These are phyloP conservation scores for Rhodamnia argentea DNA, from an alignment of 345 rosid species.

Conservation along the genomic window DNA sequence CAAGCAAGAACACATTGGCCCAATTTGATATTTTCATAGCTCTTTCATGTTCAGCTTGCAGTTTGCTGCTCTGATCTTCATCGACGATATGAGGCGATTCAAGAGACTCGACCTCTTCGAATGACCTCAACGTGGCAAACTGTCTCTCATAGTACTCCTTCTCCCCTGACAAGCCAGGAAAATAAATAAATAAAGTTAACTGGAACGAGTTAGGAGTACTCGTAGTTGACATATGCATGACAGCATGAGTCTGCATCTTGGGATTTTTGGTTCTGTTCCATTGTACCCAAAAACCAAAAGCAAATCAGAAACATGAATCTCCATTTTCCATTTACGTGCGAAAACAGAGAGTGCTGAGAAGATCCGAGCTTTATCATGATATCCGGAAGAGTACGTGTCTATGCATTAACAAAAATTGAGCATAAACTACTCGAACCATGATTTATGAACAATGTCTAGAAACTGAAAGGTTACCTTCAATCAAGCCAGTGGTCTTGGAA, in stretches of 20 bases:
- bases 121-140: background rate
- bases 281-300: background rate
- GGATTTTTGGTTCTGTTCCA: background rate
- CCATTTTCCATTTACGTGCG: background rate
- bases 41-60: background rate
- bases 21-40: background rate
- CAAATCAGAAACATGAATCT: background rate
- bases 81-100: background rate
- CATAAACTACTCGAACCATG: background rate
- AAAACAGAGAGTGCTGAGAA: background rate
- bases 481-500: slow-evolving; percentile 12
- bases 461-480: slow-evolving; percentile 4
- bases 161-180: slow-evolving; percentile 4
- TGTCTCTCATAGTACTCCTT: background rate
- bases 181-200: too few relatives aligned
- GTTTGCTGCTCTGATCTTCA: background rate
- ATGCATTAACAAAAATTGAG: background rate
- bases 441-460: background rate
- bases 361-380: background rate
- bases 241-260: background rate
- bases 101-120: background rate
- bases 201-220: background rate
- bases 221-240: background rate
- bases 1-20: background rate
- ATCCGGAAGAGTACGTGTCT: background rate